Conservation (phyloP, 31 red algal species). For the Porphyra umbilicalis region DNA sequence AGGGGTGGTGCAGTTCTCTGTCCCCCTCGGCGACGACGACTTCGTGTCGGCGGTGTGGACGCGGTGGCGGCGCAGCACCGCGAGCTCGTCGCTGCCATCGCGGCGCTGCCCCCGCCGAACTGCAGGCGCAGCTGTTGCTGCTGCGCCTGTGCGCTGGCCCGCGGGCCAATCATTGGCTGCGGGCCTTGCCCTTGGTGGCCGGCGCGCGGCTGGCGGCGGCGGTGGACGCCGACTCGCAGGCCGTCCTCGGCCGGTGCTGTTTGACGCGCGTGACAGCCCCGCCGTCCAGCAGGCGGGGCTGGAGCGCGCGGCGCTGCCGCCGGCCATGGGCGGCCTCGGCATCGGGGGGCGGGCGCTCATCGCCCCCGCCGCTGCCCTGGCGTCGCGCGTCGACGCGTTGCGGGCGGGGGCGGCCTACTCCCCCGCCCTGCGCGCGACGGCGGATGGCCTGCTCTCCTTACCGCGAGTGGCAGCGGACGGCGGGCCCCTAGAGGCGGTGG, state of each 20-base stretch:
- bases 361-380: not conserved
- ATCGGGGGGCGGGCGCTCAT: not conserved
- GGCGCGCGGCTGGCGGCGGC: not conserved
- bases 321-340: not conserved
- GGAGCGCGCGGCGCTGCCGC: not conserved
- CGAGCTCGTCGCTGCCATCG: not conserved
- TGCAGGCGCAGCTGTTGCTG: not conserved
- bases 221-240: not conserved
- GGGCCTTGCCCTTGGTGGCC: not conserved
- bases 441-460: no score
- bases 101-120: not conserved
- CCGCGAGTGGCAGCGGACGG: no score
- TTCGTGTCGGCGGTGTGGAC: no score
- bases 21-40: no score
- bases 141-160: not conserved
- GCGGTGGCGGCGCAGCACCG: no score
- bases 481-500: no score
- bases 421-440: no score
- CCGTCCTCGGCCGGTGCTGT: not conserved
- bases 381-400: not conserved
- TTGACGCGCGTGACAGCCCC: not conserved
- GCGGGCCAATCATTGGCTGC: not conserved
- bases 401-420: not conserved
- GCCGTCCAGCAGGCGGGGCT: no score
- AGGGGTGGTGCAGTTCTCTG: no score